These are phyloP conservation scores for Baorangia bicolor DNA, from an alignment of 768 basidiomycete species.

Conservation along the genomic window DNA sequence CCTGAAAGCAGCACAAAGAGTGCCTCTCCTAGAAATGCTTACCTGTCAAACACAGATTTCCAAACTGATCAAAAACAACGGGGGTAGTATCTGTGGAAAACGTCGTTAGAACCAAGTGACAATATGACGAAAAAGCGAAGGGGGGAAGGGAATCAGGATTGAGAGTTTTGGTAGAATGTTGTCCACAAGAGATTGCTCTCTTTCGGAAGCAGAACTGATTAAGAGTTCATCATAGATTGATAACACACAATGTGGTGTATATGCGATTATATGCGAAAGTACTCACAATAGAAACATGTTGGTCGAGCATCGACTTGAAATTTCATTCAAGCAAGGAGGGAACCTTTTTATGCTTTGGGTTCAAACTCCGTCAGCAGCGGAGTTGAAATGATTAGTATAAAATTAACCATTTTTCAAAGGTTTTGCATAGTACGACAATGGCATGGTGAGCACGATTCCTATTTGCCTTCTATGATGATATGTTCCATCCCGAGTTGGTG, in stretches of 20 bases:
- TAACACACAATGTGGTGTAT: background rate
- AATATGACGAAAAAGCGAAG: background rate
- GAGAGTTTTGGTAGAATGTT: constrained; percentile 47
- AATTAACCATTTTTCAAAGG: background rate
- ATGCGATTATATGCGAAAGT: background rate
- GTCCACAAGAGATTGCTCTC: constrained; percentile 76
- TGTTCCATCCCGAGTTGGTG: constrained; percentile 73
- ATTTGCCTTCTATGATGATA: constrained; percentile 55
- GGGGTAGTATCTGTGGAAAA: background rate
- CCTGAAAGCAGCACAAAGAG: constrained; percentile 25
- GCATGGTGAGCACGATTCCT: constrained; percentile 33
- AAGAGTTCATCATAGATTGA: constrained; percentile 45
- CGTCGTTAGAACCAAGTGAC: background rate
- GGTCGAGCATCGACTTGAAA: background rate
- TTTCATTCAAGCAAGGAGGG: too few species aligned
- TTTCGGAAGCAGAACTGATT: constrained; percentile 87
- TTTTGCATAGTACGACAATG: too few species aligned
- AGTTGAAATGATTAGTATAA: background rate
- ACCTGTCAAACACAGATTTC: constrained; percentile 1
- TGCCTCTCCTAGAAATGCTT: background rate
- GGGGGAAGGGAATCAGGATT: constrained; percentile 43
- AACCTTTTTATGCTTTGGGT: background rate
- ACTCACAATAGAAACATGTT: constrained; percentile 14
- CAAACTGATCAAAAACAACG: background rate
- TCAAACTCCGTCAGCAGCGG: constrained; percentile 34